Conservation (phyloP, 225 moss, liverwort and hornwort species). For the Anthoceros angustus region DNA sequence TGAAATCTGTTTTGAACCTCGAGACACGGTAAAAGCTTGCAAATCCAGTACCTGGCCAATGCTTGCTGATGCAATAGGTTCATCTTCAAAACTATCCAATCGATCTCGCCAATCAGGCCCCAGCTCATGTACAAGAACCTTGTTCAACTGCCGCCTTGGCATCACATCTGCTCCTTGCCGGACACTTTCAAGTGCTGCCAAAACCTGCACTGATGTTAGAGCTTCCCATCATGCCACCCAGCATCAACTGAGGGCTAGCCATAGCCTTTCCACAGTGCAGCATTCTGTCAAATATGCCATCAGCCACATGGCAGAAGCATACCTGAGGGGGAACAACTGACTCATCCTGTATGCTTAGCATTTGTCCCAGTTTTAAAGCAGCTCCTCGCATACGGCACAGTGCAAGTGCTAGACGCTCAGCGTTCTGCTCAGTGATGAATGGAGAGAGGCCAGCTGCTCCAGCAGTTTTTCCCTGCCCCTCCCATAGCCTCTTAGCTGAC, state of each 20-base stretch:
- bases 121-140: constrained; percentile 64
- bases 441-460: constrained; percentile 61
- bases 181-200: constrained; percentile 86
- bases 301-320: constrained; percentile 5
- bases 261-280: no score
- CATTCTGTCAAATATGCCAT: no score
- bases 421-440: constrained; percentile 78
- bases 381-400: constrained; percentile 99
- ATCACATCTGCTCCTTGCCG: constrained; percentile 96
- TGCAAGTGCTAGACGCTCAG: constrained; percentile 81
- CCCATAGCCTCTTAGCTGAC: constrained; percentile 84
- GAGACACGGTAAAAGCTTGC: no score
- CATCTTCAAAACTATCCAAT: constrained; percentile 53
- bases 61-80: constrained; percentile 91
- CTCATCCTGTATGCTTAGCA: constrained; percentile 98
- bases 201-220: constrained; percentile 25
- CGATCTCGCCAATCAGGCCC: constrained; percentile 62
- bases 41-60: constrained; percentile 51
- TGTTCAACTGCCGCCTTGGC: constrained; percentile 70
- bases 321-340: constrained; percentile 79
- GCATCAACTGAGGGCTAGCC: not conserved
- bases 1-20: not conserved
- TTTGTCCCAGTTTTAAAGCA: constrained; percentile 95
- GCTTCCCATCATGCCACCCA: not conserved
- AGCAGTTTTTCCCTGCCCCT: constrained; percentile 49